Evolutionary conservation across 139 green algal species (phyloP).

Genomic region (Micractinium conductrix): DNA sequence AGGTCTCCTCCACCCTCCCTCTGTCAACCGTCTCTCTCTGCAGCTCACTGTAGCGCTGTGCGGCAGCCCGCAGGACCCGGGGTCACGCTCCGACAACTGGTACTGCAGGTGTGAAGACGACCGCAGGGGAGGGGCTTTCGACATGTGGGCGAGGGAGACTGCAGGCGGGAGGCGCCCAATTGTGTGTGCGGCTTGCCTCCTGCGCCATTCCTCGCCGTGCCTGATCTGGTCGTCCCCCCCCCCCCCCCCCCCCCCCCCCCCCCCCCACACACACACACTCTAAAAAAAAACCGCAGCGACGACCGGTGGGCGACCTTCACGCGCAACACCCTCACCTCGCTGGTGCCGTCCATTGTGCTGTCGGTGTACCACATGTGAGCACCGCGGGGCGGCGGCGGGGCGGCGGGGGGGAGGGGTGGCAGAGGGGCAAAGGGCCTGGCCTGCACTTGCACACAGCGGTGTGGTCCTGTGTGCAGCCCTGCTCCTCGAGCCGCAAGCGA

Average conservation of each 20-base stretch:
- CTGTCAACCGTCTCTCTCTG: too few species aligned
- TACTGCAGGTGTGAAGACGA: constrained; percentile 68
- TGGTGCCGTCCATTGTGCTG: constrained; percentile 79
- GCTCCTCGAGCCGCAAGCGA: neutral
- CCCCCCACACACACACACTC: too few species aligned
- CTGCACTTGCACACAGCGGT: neutral
- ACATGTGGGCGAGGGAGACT: too few species aligned
- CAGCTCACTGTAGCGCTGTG: constrained; percentile 59
- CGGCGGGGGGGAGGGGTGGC: neutral
- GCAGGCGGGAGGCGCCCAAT: too few species aligned
- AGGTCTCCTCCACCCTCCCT: too few species aligned
- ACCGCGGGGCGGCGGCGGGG: neutral
- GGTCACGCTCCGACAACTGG: constrained; percentile 49
- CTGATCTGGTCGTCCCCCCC: too few species aligned
- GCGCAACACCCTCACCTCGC: constrained; percentile 69
- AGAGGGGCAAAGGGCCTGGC: neutral
- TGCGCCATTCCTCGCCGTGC: too few species aligned
- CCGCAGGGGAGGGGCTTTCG: too few species aligned
- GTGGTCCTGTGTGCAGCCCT: neutral
- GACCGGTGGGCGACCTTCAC: constrained; percentile 29
- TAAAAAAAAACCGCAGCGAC: constrained; percentile 4
- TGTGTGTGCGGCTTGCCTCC: too few species aligned
- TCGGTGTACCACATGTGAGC: constrained; percentile 78
- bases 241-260: too few species aligned
- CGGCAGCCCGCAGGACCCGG: constrained; percentile 33